phyloP scores from a whole-genome alignment of 139 green algal genomes.

The Coelastrella sp. region DNA sequence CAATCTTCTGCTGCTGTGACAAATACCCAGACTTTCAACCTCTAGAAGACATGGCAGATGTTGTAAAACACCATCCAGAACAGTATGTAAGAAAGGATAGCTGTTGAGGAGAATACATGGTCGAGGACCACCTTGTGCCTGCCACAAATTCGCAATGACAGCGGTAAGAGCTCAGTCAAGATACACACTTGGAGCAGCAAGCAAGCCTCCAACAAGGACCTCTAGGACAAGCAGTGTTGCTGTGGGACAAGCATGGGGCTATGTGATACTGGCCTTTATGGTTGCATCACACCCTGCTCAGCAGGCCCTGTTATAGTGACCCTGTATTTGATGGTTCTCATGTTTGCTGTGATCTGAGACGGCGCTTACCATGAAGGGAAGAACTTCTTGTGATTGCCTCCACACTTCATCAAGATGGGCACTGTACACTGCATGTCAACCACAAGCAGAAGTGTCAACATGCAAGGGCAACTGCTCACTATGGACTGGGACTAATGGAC shows the following conservation, averaged over 20 bases:
- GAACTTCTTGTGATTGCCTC: constrained; percentile 49
- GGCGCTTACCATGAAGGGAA: constrained; percentile 55
- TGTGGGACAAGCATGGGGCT: too few species aligned
- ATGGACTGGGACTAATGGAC: too few species aligned
- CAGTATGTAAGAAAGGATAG: constrained; percentile 69
- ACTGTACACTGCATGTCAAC: constrained; percentile 52
- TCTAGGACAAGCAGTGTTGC: too few species aligned
- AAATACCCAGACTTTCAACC: too few species aligned
- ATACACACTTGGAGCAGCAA: neutral
- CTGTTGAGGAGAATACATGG: constrained; percentile 60
- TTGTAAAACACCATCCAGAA: constrained; percentile 75
- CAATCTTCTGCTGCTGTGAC: too few species aligned
- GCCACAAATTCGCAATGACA: neutral
- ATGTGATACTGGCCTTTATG: too few species aligned
- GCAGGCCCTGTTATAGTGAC: too few species aligned
- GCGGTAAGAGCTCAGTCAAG: neutral
- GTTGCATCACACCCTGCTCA: too few species aligned
- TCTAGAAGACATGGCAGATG: constrained; percentile 67
- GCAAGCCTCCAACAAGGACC: neutral
- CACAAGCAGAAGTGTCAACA: neutral
- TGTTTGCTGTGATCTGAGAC: neutral
- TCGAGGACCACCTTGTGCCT: constrained; percentile 61
- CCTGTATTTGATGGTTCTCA: too few species aligned
- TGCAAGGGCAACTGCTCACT: too few species aligned
- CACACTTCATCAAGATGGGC: constrained; percentile 60